Conservation (phyloP, 306 rosid genomes). For the Prunus mongolica region DNA sequence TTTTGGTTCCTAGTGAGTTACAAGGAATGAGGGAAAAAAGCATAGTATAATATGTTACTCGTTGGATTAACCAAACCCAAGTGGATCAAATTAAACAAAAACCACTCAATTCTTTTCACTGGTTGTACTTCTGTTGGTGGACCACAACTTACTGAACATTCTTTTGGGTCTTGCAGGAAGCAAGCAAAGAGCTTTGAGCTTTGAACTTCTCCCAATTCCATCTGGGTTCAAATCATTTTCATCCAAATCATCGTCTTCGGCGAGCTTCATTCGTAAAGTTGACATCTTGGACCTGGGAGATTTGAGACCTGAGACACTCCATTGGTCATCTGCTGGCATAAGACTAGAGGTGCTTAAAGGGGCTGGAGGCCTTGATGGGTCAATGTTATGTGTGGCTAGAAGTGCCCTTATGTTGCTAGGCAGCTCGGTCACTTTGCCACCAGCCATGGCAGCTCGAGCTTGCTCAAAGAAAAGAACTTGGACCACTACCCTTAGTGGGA, state of each 20-base stretch:
- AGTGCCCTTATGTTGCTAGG: conserved; percentile 81
- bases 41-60: conserved; percentile 44
- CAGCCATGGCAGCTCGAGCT: conserved; percentile 68
- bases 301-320: conserved; percentile 82
- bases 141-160: conserved; percentile 92
- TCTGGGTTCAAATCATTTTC: conserved; percentile 43
- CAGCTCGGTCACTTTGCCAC: conserved; percentile 73
- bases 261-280: conserved; percentile 88
- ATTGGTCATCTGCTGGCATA: conserved; percentile 72
- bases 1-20: conserved; percentile 55
- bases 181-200: conserved; percentile 59
- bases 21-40: conserved; percentile 33
- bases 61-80: conserved; percentile 38
- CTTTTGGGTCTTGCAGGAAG: conserved; percentile 80
- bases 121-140: conserved; percentile 50
- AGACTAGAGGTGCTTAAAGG: conserved; percentile 62
- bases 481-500: conserved; percentile 90
- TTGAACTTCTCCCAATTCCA: conserved; percentile 54
- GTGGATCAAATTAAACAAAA: conserved; percentile 31
- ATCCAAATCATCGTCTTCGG: conserved; percentile 72
- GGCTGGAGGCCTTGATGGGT: conserved; percentile 64
- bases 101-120: conserved; percentile 68
- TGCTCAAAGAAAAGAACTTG: conserved; percentile 99
- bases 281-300: conserved; percentile 78
- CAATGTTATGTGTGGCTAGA: conserved; percentile 72